phyloP scores from a whole-genome alignment of 2,329 filamentous ascomycete species.

The Apiospora rasikravindrae region DNA sequence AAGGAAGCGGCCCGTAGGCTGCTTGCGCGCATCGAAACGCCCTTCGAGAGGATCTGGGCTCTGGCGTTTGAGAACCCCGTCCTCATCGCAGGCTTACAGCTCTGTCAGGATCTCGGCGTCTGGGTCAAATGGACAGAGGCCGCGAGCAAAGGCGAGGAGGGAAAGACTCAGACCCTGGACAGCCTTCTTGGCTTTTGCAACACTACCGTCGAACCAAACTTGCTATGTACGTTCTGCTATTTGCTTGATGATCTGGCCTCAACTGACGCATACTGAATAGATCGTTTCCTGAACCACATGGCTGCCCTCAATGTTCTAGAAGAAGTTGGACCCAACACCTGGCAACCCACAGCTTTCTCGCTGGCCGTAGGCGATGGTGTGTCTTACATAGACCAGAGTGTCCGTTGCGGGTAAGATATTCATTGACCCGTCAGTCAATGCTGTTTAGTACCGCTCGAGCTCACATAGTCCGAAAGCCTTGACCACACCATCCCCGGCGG shows the following conservation, averaged over 20 bases:
- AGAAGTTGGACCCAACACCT: conserved; percentile 34
- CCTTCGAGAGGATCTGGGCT: conserved; percentile 28
- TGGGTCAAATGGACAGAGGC: conserved; percentile 30
- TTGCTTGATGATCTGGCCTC: neutral
- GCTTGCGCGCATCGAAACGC: conserved; percentile 28
- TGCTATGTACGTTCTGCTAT: conserved; percentile 29
- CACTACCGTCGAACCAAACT: conserved; percentile 28
- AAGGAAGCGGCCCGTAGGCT: conserved; percentile 30
- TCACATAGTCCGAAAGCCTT: conserved; percentile 10
- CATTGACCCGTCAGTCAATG: neutral
- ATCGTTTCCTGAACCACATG: conserved; percentile 34
- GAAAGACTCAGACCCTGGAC: conserved; percentile 27
- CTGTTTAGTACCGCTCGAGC: neutral
- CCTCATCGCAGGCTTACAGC: conserved; percentile 30
- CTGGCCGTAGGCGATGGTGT: conserved; percentile 33
- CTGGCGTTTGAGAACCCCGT: conserved; percentile 28
- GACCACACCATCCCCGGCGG: conserved; percentile 26
- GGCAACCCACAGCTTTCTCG: conserved; percentile 33
- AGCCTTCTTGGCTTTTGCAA: conserved; percentile 27
- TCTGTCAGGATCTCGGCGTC: conserved; percentile 30
- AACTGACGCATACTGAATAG: conserved; percentile 19
- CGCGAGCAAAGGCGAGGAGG: conserved; percentile 19
- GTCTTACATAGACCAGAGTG: conserved; percentile 31
- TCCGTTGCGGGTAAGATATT: conserved; percentile 27
- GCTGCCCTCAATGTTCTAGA: conserved; percentile 30